phyloP scores from a whole-genome alignment of 257 asterid genomes.

The Apocynum venetum region DNA sequence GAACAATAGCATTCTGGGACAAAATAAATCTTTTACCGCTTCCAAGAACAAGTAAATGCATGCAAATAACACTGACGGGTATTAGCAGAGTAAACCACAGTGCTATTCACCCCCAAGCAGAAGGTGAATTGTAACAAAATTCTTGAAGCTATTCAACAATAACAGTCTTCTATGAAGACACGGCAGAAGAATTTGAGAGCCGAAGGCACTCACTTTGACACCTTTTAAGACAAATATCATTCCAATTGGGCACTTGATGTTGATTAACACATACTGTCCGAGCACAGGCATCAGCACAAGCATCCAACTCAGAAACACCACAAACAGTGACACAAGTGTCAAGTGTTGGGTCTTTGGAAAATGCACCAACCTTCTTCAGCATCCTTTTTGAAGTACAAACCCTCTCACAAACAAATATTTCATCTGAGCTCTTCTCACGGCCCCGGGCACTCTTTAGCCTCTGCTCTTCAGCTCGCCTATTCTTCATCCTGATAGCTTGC shows the following conservation, averaged over 20 bases:
- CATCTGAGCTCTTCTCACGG: constrained; percentile 82
- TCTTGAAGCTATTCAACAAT: neutral
- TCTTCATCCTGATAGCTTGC: constrained; percentile 75
- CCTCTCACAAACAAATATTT: constrained; percentile 84
- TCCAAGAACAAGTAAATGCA: neutral
- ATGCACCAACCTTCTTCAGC: constrained; percentile 91
- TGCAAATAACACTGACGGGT: neutral
- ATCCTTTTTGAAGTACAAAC: constrained; percentile 95
- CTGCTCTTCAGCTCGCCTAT: constrained; percentile 70
- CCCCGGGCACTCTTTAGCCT: constrained; percentile 69
- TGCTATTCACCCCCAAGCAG: neutral
- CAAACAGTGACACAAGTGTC: constrained; percentile 93
- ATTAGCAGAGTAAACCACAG: neutral
- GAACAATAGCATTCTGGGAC: neutral
- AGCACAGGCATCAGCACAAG: constrained; percentile 97
- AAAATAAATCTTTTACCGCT: too few relatives aligned
- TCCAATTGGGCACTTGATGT: constrained; percentile 97
- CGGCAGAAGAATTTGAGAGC: constrained; percentile 47
- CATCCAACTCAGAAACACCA: constrained; percentile 94
- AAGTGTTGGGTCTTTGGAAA: constrained; percentile 91
- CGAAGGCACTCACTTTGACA: constrained; percentile 94
- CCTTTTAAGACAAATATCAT: constrained; percentile 83
- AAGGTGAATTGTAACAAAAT: constrained; percentile 8
- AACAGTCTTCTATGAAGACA: constrained; percentile 11
- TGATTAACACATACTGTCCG: constrained; percentile 88